Evolutionary conservation across 257 asterid genomes (phyloP), one percentile per base, ranked within the genome.

Genomic region (Prunella vulgaris): DNA sequence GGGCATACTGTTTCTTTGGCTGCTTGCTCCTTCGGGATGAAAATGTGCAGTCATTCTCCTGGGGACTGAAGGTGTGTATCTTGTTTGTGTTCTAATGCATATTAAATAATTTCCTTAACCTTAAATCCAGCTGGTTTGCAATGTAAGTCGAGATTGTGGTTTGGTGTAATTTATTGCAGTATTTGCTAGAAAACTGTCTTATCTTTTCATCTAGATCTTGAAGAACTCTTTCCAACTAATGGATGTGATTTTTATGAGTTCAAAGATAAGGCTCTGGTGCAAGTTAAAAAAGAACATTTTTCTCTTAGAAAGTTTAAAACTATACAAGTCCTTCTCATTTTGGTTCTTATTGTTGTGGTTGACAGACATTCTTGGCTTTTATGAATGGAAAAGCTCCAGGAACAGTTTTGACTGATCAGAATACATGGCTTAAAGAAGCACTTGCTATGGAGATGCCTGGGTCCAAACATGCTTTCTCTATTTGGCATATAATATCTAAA

Each of bases 21-120:
- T 85, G 91, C 57, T 51, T 56, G 60, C 88, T 88, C 57, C 83
- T 88, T 56, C 84, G 86, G 63, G 95, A 88, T 64, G 95, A 86
- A 76, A 86, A 78, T 40, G 46, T 80, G 74, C 84, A 81, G 69
- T 83, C 88, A 46, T 84, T 84, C 71, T 84, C 90, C 21, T 86
- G 95, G 95, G 89, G 83, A 22, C 25, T 84, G 77, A 84, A 78
- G 89, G 92, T 83, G 74, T 52, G 46, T 74, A 24, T 49, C 52
- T 32, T 49, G 51, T 32, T 52, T 44, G 68, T 38, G 33, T 52
- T 67, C 21, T 40, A 37, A n/a, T n/a, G 58, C 67, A 30, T 46
- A 24, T 42, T 10, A 49, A 42, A 18, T 21, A 10, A 21, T 20
- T 46, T 51, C 27, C 48, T 21, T 15, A 2, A 14, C n/a, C 21